Conservation (phyloP, 1,139 yeast genomes). For the Kazachstania sp. region DNA sequence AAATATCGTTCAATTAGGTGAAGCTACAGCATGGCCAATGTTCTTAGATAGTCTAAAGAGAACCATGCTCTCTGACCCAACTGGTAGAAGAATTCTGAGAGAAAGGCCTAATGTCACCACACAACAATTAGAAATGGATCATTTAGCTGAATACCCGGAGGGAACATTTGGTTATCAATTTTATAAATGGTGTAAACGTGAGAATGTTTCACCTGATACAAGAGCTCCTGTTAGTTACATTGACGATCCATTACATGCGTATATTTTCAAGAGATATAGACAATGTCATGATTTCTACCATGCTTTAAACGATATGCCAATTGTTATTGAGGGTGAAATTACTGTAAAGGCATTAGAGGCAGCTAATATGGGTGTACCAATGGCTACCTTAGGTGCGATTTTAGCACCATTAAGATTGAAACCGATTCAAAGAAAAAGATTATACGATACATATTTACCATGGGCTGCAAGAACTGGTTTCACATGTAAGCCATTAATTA, state of each 20-base stretch:
- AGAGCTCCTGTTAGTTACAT: slow-evolving; percentile 80
- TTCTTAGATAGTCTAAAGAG: slow-evolving; percentile 55
- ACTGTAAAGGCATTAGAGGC: slow-evolving; percentile 89
- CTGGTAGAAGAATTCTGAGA: slow-evolving; percentile 67
- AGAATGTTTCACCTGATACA: slow-evolving; percentile 91
- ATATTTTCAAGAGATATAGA: slow-evolving; percentile 82
- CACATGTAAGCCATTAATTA: slow-evolving; percentile 66
- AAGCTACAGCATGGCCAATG: slow-evolving; percentile 71
- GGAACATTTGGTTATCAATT: slow-evolving; percentile 74
- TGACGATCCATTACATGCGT: slow-evolving; percentile 85
- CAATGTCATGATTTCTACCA: slow-evolving; percentile 98
- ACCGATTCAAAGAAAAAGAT: slow-evolving; percentile 37
- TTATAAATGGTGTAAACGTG: slow-evolving; percentile 72
- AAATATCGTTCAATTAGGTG: slow-evolving; percentile 86
- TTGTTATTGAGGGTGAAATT: slow-evolving; percentile 89
- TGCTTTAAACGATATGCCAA: slow-evolving; percentile 83
- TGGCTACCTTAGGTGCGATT: slow-evolving; percentile 88
- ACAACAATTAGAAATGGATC: slow-evolving; percentile 53
- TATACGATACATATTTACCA: slow-evolving; percentile 65
- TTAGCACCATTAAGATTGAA: slow-evolving; percentile 76
- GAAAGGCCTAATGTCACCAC: slow-evolving; percentile 83
- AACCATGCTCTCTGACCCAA: slow-evolving; percentile 65
- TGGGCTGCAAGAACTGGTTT: slow-evolving; percentile 81
- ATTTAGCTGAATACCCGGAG: slow-evolving; percentile 51
- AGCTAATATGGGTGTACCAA: slow-evolving; percentile 87